Evolutionary conservation across 805 yeast species (phyloP).

Genomic region (Starmerella stellata): DNA sequence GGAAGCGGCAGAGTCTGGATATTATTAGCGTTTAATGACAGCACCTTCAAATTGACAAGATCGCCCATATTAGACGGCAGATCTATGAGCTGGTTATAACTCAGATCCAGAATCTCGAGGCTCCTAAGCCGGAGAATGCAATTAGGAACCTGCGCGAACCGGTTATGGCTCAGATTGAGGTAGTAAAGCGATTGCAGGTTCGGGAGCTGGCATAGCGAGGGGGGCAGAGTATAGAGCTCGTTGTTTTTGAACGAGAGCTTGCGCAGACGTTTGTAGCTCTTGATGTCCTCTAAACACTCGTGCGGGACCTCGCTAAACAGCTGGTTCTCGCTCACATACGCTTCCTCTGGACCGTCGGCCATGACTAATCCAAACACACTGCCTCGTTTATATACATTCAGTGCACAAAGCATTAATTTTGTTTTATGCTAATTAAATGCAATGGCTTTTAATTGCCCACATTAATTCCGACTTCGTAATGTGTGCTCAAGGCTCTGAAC

Average conservation of each 20-base stretch:
- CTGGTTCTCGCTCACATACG: slow-evolving; percentile 9
- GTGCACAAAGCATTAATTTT: no score
- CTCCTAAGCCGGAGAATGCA: slow-evolving; percentile 23
- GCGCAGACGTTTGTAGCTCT: slow-evolving; percentile 24
- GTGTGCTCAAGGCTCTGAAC: no score
- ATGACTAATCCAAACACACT: neutral
- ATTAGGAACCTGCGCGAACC: slow-evolving; percentile 36
- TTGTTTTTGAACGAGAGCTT: slow-evolving; percentile 41
- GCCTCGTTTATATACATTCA: no score
- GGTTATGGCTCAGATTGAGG: slow-evolving; percentile 49
- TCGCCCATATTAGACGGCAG: slow-evolving; percentile 31
- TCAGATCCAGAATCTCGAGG: slow-evolving; percentile 49
- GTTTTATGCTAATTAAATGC: no score
- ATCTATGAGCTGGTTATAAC: slow-evolving; percentile 34
- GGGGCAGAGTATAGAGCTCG: slow-evolving; percentile 31
- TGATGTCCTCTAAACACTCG: slow-evolving; percentile 25
- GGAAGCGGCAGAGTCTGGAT: slow-evolving; percentile 38
- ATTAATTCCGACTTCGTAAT: no score
- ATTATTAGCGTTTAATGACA: slow-evolving; percentile 44
- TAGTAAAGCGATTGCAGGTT: slow-evolving; percentile 28
- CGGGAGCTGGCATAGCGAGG: slow-evolving; percentile 25
- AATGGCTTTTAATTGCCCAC: no score
- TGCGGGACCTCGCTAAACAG: slow-evolving; percentile 21
- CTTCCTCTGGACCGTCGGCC: slow-evolving; percentile 6
- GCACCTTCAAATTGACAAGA: slow-evolving; percentile 29